Evolutionary conservation across 179 eudicot genomes (phyloP).

Genomic region (Beta macrorhiza): DNA sequence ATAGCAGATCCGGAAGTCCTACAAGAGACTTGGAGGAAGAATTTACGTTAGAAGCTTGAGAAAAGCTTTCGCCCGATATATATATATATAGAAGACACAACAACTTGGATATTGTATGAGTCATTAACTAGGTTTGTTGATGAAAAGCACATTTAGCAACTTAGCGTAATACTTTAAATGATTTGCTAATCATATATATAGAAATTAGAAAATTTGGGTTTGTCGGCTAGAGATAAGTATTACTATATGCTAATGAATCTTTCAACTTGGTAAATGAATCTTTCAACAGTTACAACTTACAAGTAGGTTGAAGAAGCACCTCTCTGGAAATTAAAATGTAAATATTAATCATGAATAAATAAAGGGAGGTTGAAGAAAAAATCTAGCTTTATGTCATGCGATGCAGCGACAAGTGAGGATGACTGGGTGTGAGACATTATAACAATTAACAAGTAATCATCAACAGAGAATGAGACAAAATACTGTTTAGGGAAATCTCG

Average conservation of each 20-base stretch:
- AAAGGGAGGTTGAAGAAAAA: not conserved
- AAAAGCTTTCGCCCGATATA: too few relatives aligned
- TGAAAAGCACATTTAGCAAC: not conserved
- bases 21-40: too few relatives aligned
- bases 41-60: too few relatives aligned
- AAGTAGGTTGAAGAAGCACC: slow-evolving; percentile 4
- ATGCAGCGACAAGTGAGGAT: not conserved
- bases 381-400: slow-evolving; percentile 12
- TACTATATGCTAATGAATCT: slow-evolving; percentile 7
- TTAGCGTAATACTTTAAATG: not conserved
- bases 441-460: slow-evolving; percentile 1
- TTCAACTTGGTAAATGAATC: slow-evolving; percentile 12
- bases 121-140: not conserved
- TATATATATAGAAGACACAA: not conserved
- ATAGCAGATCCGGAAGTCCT: too few relatives aligned
- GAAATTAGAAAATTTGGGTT: not conserved
- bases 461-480: slow-evolving; percentile 6
- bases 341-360: not conserved
- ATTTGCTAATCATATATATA: not conserved
- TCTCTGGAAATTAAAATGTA: not conserved
- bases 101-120: not conserved
- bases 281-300: not conserved
- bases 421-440: slow-evolving; percentile 1
- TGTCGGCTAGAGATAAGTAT: slow-evolving; percentile 6
- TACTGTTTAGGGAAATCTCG: not conserved